These are phyloP conservation scores for Cryptococcus floricola DNA, from an alignment of 1,284 basidiomycete species.

Conservation along the genomic window DNA sequence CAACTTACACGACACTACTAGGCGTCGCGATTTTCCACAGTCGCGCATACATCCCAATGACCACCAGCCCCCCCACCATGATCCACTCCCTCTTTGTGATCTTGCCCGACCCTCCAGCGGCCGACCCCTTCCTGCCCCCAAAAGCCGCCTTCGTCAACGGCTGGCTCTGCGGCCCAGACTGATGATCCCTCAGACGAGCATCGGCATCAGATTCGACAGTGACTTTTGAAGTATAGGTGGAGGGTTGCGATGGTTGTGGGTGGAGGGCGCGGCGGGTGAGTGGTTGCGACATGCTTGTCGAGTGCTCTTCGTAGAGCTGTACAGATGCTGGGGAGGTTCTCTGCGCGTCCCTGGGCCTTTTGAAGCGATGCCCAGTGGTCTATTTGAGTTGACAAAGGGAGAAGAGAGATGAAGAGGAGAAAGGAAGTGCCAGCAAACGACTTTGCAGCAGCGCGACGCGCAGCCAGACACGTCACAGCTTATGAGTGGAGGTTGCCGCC, in stretches of 20 bases:
- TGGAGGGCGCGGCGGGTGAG: not conserved
- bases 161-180: conserved; percentile 3
- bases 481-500: no score
- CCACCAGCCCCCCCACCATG: conserved; percentile 28
- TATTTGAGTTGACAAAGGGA: no score
- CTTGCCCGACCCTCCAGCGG: conserved; percentile 20
- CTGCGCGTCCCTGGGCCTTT: not conserved
- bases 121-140: conserved; percentile 21
- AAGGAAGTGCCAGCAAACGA: no score
- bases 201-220: conserved; percentile 29
- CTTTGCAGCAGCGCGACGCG: no score
- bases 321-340: not conserved
- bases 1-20: conserved; percentile 78
- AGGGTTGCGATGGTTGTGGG: not conserved
- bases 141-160: conserved; percentile 18
- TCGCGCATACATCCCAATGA: conserved; percentile 66
- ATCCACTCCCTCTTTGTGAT: conserved; percentile 40
- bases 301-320: not conserved
- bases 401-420: no score
- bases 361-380: not conserved
- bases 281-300: not conserved
- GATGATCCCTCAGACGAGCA: conserved; percentile 19
- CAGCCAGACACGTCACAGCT: no score
- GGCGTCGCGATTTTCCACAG: conserved; percentile 76
- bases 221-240: not conserved